Base-by-base conservation (phyloP, 2,329 filamentous ascomycete genomes). In the Amylocarpus encephaloides region DNA sequence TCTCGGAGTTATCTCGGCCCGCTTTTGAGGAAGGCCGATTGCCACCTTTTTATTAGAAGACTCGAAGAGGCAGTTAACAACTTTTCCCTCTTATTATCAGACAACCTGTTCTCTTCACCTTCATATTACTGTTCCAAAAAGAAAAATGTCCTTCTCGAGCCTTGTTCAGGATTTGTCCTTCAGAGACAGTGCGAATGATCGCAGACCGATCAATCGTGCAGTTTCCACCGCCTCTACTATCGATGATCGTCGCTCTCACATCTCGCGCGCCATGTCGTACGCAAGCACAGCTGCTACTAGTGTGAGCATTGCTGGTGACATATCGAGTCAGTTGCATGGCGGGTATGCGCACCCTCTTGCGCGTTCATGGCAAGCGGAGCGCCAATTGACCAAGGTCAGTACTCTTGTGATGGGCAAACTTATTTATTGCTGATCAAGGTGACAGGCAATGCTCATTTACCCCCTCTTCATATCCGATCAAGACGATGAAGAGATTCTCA, bases 391-490 rank as follows among this genome's bases (percentile, higher is more conserved):
- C 55, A 92, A 92, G 82, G 87, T 88, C 60, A 50, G 16, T 36
- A 46, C 22, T 26, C 29, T 18, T 9, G 30, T 41, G n/a, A 18
- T 19, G 13, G 22, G 39, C 18, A 48, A 44, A 41, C 32, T 30
- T 39, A 16, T 36, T 43, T 54, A 19, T 33, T 52, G 43, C 54
- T 60, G 29, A 60, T 26, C 42, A 30, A 12, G 15, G 11, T 34
- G 15, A 2, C 63, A 95, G 89, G 93, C 91, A 34, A 97, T 97
- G 93, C 85, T 98, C 64, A 96, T 98, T 64, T 97, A 94, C 71
- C 93, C 93, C 11, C 79, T 98, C 59, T 98, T 98, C 74, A 82
- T 98, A 58, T 95, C 93, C 63, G 93, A 98, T 70, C 82, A 88
- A 65, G 87, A 92, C 33, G 88, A 97, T 64, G 92, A 97, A 72